Conservation (phyloP, 106 monocot species). For the Agapanthus africanus region DNA sequence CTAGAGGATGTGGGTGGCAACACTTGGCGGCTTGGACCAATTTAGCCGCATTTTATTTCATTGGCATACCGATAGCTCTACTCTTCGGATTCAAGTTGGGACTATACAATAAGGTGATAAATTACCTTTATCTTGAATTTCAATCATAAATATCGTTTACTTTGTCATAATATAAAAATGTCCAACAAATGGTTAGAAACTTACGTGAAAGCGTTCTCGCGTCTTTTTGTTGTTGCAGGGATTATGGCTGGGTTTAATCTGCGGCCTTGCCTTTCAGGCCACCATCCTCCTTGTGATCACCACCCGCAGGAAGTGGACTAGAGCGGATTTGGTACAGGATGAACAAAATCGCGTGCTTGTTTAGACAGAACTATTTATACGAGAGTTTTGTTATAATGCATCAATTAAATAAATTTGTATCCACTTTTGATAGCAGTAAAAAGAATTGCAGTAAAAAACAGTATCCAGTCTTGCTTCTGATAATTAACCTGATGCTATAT, state of each 20-base stretch:
- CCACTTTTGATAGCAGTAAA: too few species aligned
- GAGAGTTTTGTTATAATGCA: too few species aligned
- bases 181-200: neutral
- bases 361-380: too few species aligned
- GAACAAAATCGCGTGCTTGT: slow-evolving; percentile 1
- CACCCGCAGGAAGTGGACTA: slow-evolving; percentile 46
- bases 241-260: slow-evolving; percentile 55
- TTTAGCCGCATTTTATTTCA: slow-evolving; percentile 50
- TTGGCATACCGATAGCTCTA: slow-evolving; percentile 59
- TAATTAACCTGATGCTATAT: too few species aligned
- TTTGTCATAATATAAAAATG: neutral
- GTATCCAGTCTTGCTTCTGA: too few species aligned
- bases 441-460: too few species aligned
- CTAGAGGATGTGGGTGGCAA: slow-evolving; percentile 90
- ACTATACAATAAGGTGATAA: slow-evolving; percentile 38
- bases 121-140: neutral
- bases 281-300: slow-evolving; percentile 51
- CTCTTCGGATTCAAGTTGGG: slow-evolving; percentile 46
- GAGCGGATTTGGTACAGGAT: slow-evolving; percentile 9
- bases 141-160: too few species aligned
- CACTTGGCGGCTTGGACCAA: slow-evolving; percentile 83
- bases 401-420: too few species aligned
- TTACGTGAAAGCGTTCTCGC: too few species aligned
- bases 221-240: slow-evolving; percentile 31
- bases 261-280: slow-evolving; percentile 34